These are phyloP conservation scores for Ceratocystis variospora DNA, from an alignment of 2,329 filamentous ascomycete species.

Conservation along the genomic window DNA sequence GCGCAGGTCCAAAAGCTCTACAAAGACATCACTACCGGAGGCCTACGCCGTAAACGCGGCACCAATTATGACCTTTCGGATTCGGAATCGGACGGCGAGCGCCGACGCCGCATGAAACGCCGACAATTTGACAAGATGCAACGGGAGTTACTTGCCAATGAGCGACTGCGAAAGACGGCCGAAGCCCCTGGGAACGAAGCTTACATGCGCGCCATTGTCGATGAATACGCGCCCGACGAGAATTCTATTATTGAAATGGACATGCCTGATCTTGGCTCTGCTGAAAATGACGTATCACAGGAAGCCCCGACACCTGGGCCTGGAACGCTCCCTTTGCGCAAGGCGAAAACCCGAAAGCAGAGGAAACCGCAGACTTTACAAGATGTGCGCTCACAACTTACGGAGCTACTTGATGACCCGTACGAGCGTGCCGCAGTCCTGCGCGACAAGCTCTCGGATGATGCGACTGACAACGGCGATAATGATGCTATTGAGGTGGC, in stretches of 20 bases:
- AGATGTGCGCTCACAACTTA: slow-evolving; percentile 73
- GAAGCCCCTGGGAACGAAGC: slow-evolving; percentile 79
- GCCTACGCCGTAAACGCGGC: slow-evolving; percentile 69
- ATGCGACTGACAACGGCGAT: slow-evolving; percentile 28
- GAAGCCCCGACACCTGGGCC: slow-evolving; percentile 24
- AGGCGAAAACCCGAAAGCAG: slow-evolving; percentile 17
- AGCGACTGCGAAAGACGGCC: slow-evolving; percentile 80
- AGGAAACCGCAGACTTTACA: slow-evolving; percentile 14
- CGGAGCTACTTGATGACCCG: slow-evolving; percentile 64
- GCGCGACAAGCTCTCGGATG: slow-evolving; percentile 36
- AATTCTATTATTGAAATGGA: slow-evolving; percentile 55
- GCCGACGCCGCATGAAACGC: slow-evolving; percentile 65
- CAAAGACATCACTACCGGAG: slow-evolving; percentile 82
- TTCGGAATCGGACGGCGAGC: slow-evolving; percentile 74
- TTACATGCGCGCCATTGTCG: slow-evolving; percentile 81
- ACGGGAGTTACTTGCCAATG: slow-evolving; percentile 73
- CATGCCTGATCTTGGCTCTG: slow-evolving; percentile 9
- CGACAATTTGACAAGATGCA: slow-evolving; percentile 85
- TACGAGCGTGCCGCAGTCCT: slow-evolving; percentile 32
- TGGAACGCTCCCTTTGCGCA: slow-evolving; percentile 14
- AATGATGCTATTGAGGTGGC: slow-evolving; percentile 27
- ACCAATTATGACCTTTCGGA: slow-evolving; percentile 77
- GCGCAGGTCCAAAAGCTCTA: slow-evolving; percentile 82
- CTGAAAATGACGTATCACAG: slow-evolving; percentile 22
- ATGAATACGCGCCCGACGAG: slow-evolving; percentile 61